Evolutionary conservation across 129 eudicot species (phyloP).

Genomic region (Flaveria linearis): DNA sequence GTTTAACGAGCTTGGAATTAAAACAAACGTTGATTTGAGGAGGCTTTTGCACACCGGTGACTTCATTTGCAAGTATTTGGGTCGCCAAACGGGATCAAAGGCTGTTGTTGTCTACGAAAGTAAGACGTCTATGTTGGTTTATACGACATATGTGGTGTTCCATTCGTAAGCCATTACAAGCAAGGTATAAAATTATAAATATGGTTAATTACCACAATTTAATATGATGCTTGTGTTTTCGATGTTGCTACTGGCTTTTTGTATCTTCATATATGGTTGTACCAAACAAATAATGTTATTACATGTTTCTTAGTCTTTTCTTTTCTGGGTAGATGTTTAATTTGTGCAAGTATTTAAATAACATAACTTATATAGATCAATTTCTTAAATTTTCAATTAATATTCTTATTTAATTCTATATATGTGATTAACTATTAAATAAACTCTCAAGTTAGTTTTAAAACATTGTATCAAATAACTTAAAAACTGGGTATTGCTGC

Average conservation of each 20-base stretch:
- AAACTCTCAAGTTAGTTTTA: too few relatives aligned
- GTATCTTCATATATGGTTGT: conserved; percentile 10
- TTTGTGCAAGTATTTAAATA: too few relatives aligned
- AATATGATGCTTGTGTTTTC: not conserved
- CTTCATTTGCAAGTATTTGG: conserved; percentile 67
- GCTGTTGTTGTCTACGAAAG: conserved; percentile 67
- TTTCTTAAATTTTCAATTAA: too few relatives aligned
- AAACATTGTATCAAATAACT: too few relatives aligned
- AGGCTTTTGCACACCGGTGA: conserved; percentile 80
- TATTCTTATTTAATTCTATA: too few relatives aligned
- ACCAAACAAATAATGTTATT: conserved; percentile 5
- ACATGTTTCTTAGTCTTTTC: not conserved
- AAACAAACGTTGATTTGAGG: conserved; percentile 63
- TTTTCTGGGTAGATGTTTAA: not conserved
- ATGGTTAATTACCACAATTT: not conserved
- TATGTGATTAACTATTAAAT: too few relatives aligned
- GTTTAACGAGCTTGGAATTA: conserved; percentile 83
- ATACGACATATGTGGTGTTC: conserved; percentile 1
- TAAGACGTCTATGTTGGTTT: conserved; percentile 21
- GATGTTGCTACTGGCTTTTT: conserved; percentile 7
- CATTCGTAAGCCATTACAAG: not conserved
- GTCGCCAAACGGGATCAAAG: conserved; percentile 75
- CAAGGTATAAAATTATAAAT: not conserved
- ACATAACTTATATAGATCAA: too few relatives aligned
- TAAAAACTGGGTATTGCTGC: too few relatives aligned